Percentiles rank a stretch among this genome's conserved stretches.
These are phyloP conservation scores for Puccinia novopanici DNA, from an alignment of 1,284 basidiomycete genomes.

Conservation along the genomic window DNA sequence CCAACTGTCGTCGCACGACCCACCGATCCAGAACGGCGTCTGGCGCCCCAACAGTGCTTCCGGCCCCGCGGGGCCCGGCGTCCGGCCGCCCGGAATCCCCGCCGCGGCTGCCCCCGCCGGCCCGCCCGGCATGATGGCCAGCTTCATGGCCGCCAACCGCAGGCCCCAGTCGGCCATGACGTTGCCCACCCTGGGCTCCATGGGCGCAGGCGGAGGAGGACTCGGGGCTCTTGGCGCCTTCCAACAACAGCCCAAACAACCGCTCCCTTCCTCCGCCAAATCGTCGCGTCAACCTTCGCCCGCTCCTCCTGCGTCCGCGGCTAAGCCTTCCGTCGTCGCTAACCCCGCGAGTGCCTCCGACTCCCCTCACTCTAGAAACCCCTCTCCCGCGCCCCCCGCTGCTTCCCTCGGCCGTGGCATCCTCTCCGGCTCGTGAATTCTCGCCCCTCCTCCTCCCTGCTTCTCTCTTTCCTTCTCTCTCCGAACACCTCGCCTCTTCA, in stretches of 20 bases:
- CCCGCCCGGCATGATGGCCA: slow-evolving; percentile 13
- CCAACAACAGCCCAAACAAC: background rate
- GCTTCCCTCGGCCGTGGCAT: too few species aligned
- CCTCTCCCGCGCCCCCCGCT: too few species aligned
- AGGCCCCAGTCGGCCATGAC: slow-evolving; percentile 9
- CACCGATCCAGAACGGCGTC: slow-evolving; percentile 40
- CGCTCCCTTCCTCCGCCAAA: background rate
- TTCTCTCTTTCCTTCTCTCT: too few species aligned
- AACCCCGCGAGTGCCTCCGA: too few species aligned
- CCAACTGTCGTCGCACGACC: slow-evolving; percentile 21
- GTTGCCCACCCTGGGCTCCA: background rate
- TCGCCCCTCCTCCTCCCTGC: too few species aligned
- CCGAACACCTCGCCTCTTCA: too few species aligned
- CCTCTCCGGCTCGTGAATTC: too few species aligned
- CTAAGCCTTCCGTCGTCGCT: too few species aligned
- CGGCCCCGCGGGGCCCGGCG: background rate
- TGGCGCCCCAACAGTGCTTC: slow-evolving; percentile 5
- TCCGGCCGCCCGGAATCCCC: background rate
- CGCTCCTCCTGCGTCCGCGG: background rate
- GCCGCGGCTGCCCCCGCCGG: background rate
- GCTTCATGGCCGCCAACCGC: background rate
- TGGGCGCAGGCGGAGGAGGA: background rate
- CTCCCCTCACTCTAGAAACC: too few species aligned
- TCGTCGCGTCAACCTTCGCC: background rate
- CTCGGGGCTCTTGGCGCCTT: background rate